Evolutionary conservation across 1,139 yeast genomes (phyloP).

Genomic region (Pneumocystis jirovecii): DNA sequence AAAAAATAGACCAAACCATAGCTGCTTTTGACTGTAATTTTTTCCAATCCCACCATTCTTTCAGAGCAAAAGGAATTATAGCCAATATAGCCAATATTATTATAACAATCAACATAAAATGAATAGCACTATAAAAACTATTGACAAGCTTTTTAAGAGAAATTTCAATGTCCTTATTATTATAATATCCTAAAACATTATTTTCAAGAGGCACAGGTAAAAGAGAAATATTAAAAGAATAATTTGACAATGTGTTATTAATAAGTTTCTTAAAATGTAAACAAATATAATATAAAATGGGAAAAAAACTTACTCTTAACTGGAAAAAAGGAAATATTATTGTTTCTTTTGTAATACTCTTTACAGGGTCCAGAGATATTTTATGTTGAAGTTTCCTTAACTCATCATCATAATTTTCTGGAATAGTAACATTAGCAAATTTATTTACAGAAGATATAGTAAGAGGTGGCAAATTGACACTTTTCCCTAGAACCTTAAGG

Average conservation of each 20-base stretch:
- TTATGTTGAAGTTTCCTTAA: constrained; percentile 30
- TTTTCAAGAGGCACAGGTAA: constrained; percentile 19
- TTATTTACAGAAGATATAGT: constrained; percentile 41
- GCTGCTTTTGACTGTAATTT: constrained; percentile 22
- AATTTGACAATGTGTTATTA: constrained; percentile 11
- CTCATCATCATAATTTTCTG: constrained; percentile 41
- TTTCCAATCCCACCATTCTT: constrained; percentile 39
- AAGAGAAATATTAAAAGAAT: constrained; percentile 15
- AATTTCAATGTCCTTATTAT: constrained; percentile 16
- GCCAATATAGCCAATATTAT: constrained; percentile 28
- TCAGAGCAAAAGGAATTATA: constrained; percentile 31
- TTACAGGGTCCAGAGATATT: constrained; percentile 35
- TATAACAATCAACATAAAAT: constrained; percentile 30
- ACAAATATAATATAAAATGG: not conserved
- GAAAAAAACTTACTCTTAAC: constrained; percentile 26
- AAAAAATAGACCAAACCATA: constrained; percentile 10
- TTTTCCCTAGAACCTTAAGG: constrained; percentile 39
- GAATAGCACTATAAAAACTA: constrained; percentile 25
- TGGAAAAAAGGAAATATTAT: constrained; percentile 38
- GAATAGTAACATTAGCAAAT: constrained; percentile 46
- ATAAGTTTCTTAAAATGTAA: constrained; percentile 5
- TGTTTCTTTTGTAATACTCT: constrained; percentile 33
- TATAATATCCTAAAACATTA: constrained; percentile 18
- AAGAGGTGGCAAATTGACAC: constrained; percentile 27
- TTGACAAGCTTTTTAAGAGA: constrained; percentile 25